phyloP scores from a whole-genome alignment of 345 rosid genomes.

The Aquilaria sinensis region DNA sequence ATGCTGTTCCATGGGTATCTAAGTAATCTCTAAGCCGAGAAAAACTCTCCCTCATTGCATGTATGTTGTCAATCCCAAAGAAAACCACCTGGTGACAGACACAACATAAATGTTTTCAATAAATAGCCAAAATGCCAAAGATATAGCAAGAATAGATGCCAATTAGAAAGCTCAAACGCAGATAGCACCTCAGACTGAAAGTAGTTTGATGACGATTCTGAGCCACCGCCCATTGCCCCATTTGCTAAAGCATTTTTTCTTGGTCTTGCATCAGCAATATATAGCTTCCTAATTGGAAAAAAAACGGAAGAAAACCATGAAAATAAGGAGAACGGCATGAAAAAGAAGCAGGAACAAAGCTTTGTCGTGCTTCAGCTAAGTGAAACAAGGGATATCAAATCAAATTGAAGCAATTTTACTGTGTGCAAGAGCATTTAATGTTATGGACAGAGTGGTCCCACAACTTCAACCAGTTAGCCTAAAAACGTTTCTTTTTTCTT shows the following conservation, averaged over 20 bases:
- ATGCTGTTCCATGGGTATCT: conserved; percentile 90
- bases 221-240: conserved; percentile 99
- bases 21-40: conserved; percentile 92
- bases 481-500: too few relatives aligned
- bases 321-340: too few relatives aligned
- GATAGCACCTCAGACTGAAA: conserved; percentile 85
- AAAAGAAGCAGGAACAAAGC: too few relatives aligned
- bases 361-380: too few relatives aligned
- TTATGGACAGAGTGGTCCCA: too few relatives aligned
- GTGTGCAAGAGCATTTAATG: too few relatives aligned
- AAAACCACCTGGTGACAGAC: conserved; percentile 64
- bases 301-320: neutral
- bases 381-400: too few relatives aligned
- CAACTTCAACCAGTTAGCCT: too few relatives aligned
- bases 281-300: conserved; percentile 63
- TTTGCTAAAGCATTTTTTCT: conserved; percentile 98
- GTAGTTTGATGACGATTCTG: conserved; percentile 95
- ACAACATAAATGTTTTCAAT: conserved; percentile 14
- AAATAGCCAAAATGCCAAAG: conserved; percentile 5
- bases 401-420: too few relatives aligned
- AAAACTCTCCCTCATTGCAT: conserved; percentile 98
- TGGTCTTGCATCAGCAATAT: conserved; percentile 98
- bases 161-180: conserved; percentile 19
- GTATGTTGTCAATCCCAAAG: conserved; percentile 98
- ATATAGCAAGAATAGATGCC: conserved; percentile 16